phyloP scores from a whole-genome alignment of 441 rosid genomes.

The Pelargonium myrrhifolium region DNA sequence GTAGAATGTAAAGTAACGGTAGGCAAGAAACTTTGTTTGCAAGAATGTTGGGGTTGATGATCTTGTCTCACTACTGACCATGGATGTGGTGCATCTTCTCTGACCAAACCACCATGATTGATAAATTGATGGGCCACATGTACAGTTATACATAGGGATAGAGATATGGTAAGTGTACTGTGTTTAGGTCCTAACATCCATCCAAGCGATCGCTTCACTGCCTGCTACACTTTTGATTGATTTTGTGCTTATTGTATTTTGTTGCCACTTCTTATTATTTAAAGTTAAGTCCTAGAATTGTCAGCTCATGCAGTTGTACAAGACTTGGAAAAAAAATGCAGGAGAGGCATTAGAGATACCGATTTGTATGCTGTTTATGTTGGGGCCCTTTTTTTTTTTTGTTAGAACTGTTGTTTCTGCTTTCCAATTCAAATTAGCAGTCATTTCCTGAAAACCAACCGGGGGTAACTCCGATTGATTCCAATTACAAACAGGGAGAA shows the following conservation, averaged over 20 bases:
- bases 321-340: too few relatives aligned
- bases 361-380: too few relatives aligned
- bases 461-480: too few relatives aligned
- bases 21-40: background rate
- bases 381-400: too few relatives aligned
- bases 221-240: background rate
- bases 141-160: slow-evolving; percentile 30
- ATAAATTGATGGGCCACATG: slow-evolving; percentile 28
- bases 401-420: too few relatives aligned
- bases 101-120: slow-evolving; percentile 20
- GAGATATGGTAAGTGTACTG: slow-evolving; percentile 20
- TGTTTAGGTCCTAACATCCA: slow-evolving; percentile 19
- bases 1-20: slow-evolving; percentile 28
- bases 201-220: background rate
- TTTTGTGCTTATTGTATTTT: background rate
- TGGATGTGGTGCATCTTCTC: slow-evolving; percentile 19
- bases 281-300: too few relatives aligned
- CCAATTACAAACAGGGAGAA: too few relatives aligned
- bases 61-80: slow-evolving; percentile 12
- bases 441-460: too few relatives aligned
- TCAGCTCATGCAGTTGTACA: too few relatives aligned
- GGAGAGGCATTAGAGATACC: too few relatives aligned
- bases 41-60: slow-evolving; percentile 7
- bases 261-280: too few relatives aligned
- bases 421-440: too few relatives aligned